Base-by-base conservation (phyloP, 495 filamentous ascomycete species). In the Aspergillus incahuasiensis region DNA sequence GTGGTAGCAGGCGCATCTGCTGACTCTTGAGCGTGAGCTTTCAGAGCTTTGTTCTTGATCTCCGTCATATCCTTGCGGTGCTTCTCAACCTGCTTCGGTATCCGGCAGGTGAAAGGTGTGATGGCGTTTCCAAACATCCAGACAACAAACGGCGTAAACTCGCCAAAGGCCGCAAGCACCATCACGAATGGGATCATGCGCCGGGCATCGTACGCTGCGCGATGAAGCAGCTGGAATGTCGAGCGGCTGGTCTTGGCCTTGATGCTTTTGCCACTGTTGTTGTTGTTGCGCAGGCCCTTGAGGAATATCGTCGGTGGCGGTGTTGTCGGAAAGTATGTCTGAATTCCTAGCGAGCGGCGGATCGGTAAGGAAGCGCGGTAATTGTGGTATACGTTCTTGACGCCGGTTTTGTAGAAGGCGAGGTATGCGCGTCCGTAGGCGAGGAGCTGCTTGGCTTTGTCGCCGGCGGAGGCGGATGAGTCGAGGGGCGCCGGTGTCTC, bases 381-480 rank as follows among this genome's bases (percentile, higher is more conserved):
- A 44, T 84, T 80, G n/a, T 73, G 71, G 16, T 80, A 76, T 52
- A 96, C 83, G 51, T 85, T 82, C 59, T 79, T 80, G 22, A 96
- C 67, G 13, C 92, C 92, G 21, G 82, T 80, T 67, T 95, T 95
- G 82, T 96, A 97, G 80, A 97, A 97, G 28, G 71, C 69, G 6
- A 84, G 63, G 57, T 76, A 81, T 57, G 75, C 71, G 56, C 70
- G 73, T 48, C 76, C 79, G 38, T 73, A 42, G 21, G 60, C 55
- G 60, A 78, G 55, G 63, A 70, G 72, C 61, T 63, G 70, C 47
- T 66, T 67, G 5, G 68, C 22, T 49, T 76, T 77, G 12, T 68
- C 63, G 19, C 58, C 21, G n/a, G 58, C 44, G 4, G 61, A 6
- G 1, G 71, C 63, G 7, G 57, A 55, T 18, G 63, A 2, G 5